Conservation (phyloP, 2,329 filamentous ascomycete genomes). For the Pleomassaria siparia region DNA sequence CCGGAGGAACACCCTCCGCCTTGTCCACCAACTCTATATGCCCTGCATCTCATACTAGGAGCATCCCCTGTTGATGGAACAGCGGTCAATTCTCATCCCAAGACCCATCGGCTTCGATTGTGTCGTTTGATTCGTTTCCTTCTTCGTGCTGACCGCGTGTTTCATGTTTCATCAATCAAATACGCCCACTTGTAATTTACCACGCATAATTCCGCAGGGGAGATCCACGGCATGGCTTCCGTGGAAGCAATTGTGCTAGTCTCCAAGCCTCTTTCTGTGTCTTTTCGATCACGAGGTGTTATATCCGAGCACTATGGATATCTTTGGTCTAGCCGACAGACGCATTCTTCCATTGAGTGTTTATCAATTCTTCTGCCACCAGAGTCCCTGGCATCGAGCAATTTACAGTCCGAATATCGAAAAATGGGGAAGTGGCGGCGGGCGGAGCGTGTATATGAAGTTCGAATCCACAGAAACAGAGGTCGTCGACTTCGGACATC, state of each 20-base stretch:
- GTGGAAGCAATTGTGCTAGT: not conserved
- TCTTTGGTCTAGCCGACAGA: constrained; percentile 9
- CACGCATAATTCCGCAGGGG: constrained; percentile 2
- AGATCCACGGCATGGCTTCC: constrained; percentile 1
- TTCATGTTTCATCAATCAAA: constrained; percentile 14
- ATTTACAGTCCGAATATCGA: not conserved
- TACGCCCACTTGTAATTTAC: constrained; percentile 6
- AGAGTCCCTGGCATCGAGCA: not conserved
- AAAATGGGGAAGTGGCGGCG: not conserved
- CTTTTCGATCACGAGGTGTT: not conserved
- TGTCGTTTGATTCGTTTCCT: constrained; percentile 10
- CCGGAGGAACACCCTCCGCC: constrained; percentile 14
- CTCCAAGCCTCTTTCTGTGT: not conserved
- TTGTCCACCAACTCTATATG: constrained; percentile 8
- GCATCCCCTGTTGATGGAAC: constrained; percentile 5
- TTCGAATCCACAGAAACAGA: not conserved
- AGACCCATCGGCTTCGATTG: not conserved
- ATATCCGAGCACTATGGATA: constrained; percentile 9
- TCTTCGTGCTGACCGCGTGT: not conserved
- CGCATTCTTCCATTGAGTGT: constrained; percentile 6
- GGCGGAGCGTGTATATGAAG: constrained; percentile 10
- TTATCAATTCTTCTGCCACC: not conserved
- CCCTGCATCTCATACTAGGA: constrained; percentile 7
- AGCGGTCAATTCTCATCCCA: constrained; percentile 8
- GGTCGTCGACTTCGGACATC: constrained; percentile 3